Evolutionary conservation across 306 rosid genomes (phyloP).

Genomic region (Dryas drummondii): DNA sequence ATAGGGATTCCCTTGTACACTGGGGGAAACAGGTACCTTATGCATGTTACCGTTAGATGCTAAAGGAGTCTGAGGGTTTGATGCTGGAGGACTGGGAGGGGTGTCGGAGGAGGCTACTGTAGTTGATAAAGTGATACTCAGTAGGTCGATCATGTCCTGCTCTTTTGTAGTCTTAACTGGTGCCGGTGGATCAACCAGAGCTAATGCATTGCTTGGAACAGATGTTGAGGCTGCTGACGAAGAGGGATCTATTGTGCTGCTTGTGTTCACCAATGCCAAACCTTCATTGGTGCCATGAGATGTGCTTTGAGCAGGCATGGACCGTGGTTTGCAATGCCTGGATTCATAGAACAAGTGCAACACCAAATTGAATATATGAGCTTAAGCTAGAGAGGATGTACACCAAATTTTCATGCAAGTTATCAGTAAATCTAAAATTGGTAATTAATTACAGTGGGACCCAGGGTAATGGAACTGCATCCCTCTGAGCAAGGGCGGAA

Average conservation of each 20-base stretch:
- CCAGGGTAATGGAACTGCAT: not conserved
- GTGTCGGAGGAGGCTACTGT: conserved; percentile 46
- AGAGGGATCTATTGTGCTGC: conserved; percentile 31
- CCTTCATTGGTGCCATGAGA: conserved; percentile 37
- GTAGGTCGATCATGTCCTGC: conserved; percentile 85
- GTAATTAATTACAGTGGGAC: not conserved
- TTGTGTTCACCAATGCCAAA: conserved; percentile 33
- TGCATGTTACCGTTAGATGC: conserved; percentile 53
- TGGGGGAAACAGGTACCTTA: conserved; percentile 46
- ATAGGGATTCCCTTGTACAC: conserved; percentile 47
- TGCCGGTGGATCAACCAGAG: conserved; percentile 58
- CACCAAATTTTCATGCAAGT: not conserved
- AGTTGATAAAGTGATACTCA: conserved; percentile 71
- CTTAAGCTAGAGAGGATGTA: not conserved
- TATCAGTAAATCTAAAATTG: not conserved
- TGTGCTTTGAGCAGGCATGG: conserved; percentile 42
- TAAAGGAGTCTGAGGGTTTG: conserved; percentile 42
- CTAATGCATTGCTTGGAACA: conserved; percentile 57
- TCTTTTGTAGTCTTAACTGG: conserved; percentile 55
- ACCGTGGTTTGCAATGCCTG: conserved; percentile 72
- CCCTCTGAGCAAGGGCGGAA: not conserved
- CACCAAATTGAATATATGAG: conserved; percentile 4
- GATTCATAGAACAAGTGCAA: conserved; percentile 30
- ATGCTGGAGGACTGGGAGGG: conserved; percentile 37
- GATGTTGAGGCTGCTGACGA: conserved; percentile 39